Evolutionary conservation across 805 yeast genomes (phyloP).

Genomic region (Saturnispora saitoi): DNA sequence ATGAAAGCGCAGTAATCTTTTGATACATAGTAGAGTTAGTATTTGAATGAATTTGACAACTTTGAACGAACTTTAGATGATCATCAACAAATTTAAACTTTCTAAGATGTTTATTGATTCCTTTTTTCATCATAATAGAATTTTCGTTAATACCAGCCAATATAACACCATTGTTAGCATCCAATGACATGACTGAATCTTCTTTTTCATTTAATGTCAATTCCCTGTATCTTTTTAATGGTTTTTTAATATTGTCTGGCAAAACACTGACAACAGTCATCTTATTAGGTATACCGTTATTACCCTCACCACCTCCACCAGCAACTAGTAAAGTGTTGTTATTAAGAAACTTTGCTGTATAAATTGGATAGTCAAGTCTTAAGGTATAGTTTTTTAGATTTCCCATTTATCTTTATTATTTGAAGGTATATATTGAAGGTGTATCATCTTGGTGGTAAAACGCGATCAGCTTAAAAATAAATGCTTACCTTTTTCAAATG

Average conservation of each 20-base stretch:
- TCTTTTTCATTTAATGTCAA: conserved; percentile 45
- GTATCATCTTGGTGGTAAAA: background rate
- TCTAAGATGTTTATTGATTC: conserved; percentile 63
- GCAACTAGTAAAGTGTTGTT: conserved; percentile 56
- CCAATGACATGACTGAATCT: conserved; percentile 85
- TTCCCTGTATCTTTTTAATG: conserved; percentile 55
- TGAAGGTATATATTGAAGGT: background rate
- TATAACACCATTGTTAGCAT: conserved; percentile 43
- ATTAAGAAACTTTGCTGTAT: conserved; percentile 64
- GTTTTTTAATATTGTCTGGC: conserved; percentile 39
- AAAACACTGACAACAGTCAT: conserved; percentile 56
- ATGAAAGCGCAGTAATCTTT: conserved; percentile 50
- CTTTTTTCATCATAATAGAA: conserved; percentile 46
- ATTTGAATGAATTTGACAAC: conserved; percentile 49
- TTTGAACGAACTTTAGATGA: conserved; percentile 50
- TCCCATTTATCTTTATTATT: background rate
- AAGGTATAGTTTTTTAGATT: conserved; percentile 15
- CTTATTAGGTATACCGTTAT: conserved; percentile 80
- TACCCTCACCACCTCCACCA: conserved; percentile 97
- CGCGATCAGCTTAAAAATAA: background rate
- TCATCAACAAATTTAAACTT: conserved; percentile 52
- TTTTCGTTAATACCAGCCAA: conserved; percentile 73
- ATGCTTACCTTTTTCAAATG: too few species aligned
- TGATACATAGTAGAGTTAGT: conserved; percentile 49
- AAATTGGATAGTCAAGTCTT: conserved; percentile 63